phyloP scores from a whole-genome alignment of 176 grass and related monocot species.

The Eleusine coracana region DNA sequence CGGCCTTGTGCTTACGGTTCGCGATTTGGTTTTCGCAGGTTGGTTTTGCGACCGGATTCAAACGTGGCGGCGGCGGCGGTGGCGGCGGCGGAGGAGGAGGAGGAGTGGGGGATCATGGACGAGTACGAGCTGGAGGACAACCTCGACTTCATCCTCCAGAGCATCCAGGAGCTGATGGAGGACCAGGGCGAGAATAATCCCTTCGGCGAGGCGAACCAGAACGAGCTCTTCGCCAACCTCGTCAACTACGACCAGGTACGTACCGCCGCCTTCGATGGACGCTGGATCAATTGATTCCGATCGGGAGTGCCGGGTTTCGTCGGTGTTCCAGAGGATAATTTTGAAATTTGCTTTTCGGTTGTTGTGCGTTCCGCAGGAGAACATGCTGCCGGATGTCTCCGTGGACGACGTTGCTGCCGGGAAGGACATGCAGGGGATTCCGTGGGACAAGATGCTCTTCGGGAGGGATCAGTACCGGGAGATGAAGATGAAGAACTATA shows the following conservation, averaged over 20 bases:
- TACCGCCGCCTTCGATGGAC: neutral
- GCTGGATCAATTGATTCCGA: neutral
- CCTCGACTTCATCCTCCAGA: constrained; percentile 57
- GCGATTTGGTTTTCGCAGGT: neutral
- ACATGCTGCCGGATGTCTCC: constrained; percentile 44
- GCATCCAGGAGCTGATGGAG: constrained; percentile 62
- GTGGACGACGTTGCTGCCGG: constrained; percentile 36
- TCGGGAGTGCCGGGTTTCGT: neutral
- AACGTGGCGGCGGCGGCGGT: neutral
- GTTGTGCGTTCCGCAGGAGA: constrained; percentile 38
- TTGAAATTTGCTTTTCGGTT: neutral
- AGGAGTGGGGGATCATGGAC: constrained; percentile 29
- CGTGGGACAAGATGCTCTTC: constrained; percentile 66
- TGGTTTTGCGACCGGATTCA: neutral
- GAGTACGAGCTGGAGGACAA: constrained; percentile 61
- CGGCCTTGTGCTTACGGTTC: neutral
- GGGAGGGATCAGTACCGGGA: constrained; percentile 60
- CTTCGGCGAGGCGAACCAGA: constrained; percentile 54
- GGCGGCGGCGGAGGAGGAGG: neutral
- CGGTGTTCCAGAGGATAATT: too few species aligned
- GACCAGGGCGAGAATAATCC: constrained; percentile 42
- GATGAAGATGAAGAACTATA: constrained; percentile 65
- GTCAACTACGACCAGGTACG: constrained; percentile 49
- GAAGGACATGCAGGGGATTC: constrained; percentile 75
- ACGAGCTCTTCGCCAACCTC: constrained; percentile 51